Base-by-base conservation (phyloP, 208 protist species). In the Herpetomonas tarakana region DNA sequence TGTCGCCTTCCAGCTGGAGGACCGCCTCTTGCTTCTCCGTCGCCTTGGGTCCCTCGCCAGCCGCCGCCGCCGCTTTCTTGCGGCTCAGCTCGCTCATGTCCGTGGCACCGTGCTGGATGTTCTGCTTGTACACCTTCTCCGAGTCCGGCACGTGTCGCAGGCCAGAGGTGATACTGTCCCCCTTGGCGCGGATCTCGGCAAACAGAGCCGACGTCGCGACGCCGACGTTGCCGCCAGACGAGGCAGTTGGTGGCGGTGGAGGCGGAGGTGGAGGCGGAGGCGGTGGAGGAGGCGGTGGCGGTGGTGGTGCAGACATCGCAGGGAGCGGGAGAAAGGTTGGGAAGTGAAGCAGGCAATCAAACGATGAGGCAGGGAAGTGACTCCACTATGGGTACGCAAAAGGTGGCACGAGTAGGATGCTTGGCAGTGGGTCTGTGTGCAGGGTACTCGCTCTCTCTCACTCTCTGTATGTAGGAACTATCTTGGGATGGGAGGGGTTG, bases 111-210 rank as follows among this genome's bases (percentile, higher is more conserved):
- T 88, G 80, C 50, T 85, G 62, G 25, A 81, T 68, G 58, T 86
- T 86, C 57, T 83, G 74, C 65, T 91, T 92, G 69, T 94, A 88
- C 6, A 64, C 50, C 65, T 94, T 92, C 62, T 88, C 52, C 24
- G 78, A 70, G 60, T 91, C 83, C 28, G 65, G 70, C 14, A 94
- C 84, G 67, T 92, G 81, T 38, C 84, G 83, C 29, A 94, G 79
- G 2, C 70, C 74, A 2, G 69, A 39, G 4, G 84, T 75, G 62
- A 91, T 91, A 73, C 79, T 77, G 54, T 83, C 74, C n/a, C 88
- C 88, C 4, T 66, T 69, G 1, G 65, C 52, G 21, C 73, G 71
- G 35, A 94, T 94, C 61, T 94, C 80, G 9, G 71, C 76, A 59
- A 94, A 94, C 26, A 94, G 55, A 19, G 81, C 79, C 6, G 74